Conservation (phyloP, 768 basidiomycete genomes). For the Boletellus sp. region DNA sequence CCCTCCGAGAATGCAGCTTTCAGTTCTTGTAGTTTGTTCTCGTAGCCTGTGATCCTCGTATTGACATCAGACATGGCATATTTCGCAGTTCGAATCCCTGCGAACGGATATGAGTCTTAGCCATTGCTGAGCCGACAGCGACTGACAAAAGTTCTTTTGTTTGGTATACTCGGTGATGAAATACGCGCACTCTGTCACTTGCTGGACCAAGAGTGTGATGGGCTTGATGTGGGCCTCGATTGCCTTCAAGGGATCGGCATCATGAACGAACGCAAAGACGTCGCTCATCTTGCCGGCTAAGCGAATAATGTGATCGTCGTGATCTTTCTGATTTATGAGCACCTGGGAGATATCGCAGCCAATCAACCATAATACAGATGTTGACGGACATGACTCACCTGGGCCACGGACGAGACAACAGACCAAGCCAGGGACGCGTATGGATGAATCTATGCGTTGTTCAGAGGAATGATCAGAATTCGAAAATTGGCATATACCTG, state of each 20-base stretch:
- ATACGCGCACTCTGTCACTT: no score
- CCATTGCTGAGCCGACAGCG: no score
- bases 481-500: neutral
- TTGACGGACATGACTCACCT: neutral
- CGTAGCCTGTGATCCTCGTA: neutral
- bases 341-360: neutral
- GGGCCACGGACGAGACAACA: neutral
- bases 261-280: neutral
- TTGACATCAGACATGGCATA: neutral
- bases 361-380: neutral
- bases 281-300: constrained; percentile 1
- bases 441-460: neutral
- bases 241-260: neutral
- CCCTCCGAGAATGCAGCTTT: neutral
- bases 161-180: no score
- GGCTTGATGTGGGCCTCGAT: neutral
- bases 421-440: neutral
- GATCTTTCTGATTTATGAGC: neutral
- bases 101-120: neutral
- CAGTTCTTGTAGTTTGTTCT: neutral
- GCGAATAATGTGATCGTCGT: neutral
- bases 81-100: neutral
- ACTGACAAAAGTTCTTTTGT: no score
- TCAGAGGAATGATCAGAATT: neutral
- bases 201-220: no score